Conservation (phyloP, 1,284 basidiomycete genomes). For the Cystobasidiaceae sp. region DNA sequence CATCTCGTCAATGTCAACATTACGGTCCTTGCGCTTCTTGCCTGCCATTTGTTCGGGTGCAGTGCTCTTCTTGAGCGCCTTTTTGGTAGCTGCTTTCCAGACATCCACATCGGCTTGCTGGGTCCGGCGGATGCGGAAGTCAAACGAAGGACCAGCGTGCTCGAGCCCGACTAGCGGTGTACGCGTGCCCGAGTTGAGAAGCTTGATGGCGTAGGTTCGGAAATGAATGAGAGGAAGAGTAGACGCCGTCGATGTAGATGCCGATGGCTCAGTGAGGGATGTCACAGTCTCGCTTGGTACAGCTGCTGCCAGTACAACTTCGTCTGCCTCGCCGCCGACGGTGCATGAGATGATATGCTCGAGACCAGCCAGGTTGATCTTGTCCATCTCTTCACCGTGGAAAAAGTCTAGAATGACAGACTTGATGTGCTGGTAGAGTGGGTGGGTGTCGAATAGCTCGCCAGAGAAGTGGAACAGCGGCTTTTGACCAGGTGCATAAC, state of each 20-base stretch:
- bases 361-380: constrained; percentile 75
- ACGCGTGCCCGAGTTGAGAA: constrained; percentile 69
- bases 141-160: constrained; percentile 87
- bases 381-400: constrained; percentile 79
- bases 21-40: constrained; percentile 84
- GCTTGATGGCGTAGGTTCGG: constrained; percentile 73
- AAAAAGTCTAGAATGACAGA: constrained; percentile 81
- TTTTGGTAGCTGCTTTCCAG: constrained; percentile 70
- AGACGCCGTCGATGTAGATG: constrained; percentile 46
- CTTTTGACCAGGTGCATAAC: constrained; percentile 70
- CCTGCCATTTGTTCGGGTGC: constrained; percentile 71
- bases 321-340: constrained; percentile 50
- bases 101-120: constrained; percentile 70
- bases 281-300: constrained; percentile 28
- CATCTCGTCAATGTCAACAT: constrained; percentile 93
- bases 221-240: constrained; percentile 76
- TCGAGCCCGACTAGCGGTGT: constrained; percentile 74
- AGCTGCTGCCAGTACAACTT: constrained; percentile 1
- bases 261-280: constrained; percentile 45
- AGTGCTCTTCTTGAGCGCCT: constrained; percentile 79
- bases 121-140: constrained; percentile 72
- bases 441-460: constrained; percentile 84
- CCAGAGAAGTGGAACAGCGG: constrained; percentile 84
- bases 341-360: constrained; percentile 89
- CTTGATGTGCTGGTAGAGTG: constrained; percentile 85